Evolutionary conservation across 2,329 filamentous ascomycete species (phyloP).

Genomic region (Allantophomopsis cytisporea): DNA sequence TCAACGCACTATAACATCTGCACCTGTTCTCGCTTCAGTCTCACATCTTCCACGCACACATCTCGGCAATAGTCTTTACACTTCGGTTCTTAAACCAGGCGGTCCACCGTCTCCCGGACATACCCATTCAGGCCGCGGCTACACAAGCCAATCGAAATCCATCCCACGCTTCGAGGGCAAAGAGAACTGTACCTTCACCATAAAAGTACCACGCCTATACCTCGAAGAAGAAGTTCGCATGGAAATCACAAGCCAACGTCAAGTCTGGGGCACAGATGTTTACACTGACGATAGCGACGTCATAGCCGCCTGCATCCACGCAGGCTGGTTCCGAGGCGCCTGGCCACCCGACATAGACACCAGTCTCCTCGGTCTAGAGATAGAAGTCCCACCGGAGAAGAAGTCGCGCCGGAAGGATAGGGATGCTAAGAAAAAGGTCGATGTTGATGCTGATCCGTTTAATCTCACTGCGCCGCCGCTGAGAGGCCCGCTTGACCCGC

Average conservation of each 20-base stretch:
- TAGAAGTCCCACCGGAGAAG: conserved; percentile 22
- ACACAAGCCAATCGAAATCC: conserved; percentile 49
- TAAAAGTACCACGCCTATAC: conserved; percentile 74
- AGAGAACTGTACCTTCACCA: conserved; percentile 76
- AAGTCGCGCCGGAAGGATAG: conserved; percentile 10
- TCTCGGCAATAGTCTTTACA: conserved; percentile 74
- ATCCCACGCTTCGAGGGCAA: conserved; percentile 61
- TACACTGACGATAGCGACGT: conserved; percentile 96
- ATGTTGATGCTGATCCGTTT: conserved; percentile 19
- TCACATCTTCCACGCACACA: conserved; percentile 61
- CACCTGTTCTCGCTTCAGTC: conserved; percentile 59
- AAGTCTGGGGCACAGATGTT: conserved; percentile 85
- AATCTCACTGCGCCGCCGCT: conserved; percentile 37
- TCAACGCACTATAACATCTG: conserved; percentile 52
- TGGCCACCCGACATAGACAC: conserved; percentile 70
- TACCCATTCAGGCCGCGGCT: conserved; percentile 27
- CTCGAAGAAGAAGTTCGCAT: conserved; percentile 57
- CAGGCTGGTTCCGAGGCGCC: conserved; percentile 81
- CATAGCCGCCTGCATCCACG: conserved; percentile 83
- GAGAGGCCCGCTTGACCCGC: conserved; percentile 48
- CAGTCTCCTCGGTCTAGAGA: conserved; percentile 45
- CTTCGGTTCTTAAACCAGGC: conserved; percentile 45
- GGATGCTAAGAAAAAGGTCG: conserved; percentile 19
- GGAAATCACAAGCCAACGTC: conserved; percentile 68
- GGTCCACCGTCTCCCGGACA: conserved; percentile 4